These are phyloP conservation scores for Monosporascus sp. DNA, from an alignment of 2,329 filamentous ascomycete genomes.

Conservation along the genomic window DNA sequence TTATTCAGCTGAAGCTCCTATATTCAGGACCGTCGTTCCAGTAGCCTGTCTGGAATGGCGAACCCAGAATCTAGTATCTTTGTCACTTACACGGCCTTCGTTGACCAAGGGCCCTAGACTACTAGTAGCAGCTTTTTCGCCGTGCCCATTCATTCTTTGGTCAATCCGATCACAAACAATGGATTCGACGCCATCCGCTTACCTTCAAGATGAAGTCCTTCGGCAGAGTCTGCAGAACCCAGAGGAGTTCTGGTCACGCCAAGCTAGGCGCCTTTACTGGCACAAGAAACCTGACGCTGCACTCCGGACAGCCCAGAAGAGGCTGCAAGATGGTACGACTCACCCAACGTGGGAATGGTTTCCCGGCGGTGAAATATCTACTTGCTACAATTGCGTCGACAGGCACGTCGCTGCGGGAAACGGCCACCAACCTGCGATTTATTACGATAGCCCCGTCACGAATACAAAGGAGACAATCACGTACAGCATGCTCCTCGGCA, in stretches of 20 bases:
- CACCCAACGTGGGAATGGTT: slow-evolving; percentile 89
- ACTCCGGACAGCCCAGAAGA: slow-evolving; percentile 57
- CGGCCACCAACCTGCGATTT: slow-evolving; percentile 69
- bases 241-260: slow-evolving; percentile 67
- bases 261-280: slow-evolving; percentile 75
- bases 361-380: slow-evolving; percentile 80
- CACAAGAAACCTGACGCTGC: slow-evolving; percentile 65
- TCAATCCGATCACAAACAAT: too few species aligned
- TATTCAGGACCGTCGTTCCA: too few species aligned
- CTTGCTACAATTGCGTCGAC: slow-evolving; percentile 87
- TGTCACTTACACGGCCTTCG: too few species aligned
- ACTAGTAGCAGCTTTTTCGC: too few species aligned
- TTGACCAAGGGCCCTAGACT: too few species aligned
- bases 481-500: slow-evolving; percentile 68
- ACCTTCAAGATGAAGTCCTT: slow-evolving; percentile 47
- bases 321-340: slow-evolving; percentile 52
- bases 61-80: too few species aligned
- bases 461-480: slow-evolving; percentile 65
- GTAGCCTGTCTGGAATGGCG: too few species aligned
- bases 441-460: slow-evolving; percentile 85
- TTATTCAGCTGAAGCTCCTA: too few species aligned
- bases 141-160: too few species aligned
- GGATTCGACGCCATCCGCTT: too few species aligned
- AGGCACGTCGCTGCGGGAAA: slow-evolving; percentile 78
- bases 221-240: slow-evolving; percentile 61